phyloP scores from a whole-genome alignment of 2,329 filamentous ascomycete genomes.

The Cytospora mali region DNA sequence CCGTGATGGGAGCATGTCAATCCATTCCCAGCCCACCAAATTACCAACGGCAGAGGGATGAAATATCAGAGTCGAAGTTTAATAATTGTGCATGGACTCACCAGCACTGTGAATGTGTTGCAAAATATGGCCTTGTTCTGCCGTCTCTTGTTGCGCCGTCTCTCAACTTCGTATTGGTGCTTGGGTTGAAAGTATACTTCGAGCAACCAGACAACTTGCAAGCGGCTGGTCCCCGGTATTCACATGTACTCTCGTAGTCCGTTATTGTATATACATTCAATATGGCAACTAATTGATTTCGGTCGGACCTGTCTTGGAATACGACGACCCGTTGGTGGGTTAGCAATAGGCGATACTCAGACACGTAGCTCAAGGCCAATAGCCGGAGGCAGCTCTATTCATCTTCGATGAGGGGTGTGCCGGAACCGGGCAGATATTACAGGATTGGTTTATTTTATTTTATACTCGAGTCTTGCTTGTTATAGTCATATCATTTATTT shows the following conservation, averaged over 20 bases:
- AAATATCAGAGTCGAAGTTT: neutral
- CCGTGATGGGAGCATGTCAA: neutral
- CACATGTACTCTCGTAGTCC: neutral
- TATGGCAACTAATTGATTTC: neutral
- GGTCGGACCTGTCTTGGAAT: neutral
- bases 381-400: no score
- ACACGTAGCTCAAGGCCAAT: no score
- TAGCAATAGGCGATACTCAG: neutral
- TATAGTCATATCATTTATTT: neutral
- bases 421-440: neutral
- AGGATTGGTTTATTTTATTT: neutral
- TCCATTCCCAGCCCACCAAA: neutral
- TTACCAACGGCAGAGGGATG: neutral
- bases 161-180: neutral
- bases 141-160: neutral
- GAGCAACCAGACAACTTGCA: neutral
- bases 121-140: neutral
- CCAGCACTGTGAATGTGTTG: neutral
- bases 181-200: neutral
- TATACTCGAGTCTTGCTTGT: conserved; percentile 2
- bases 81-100: neutral
- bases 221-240: neutral
- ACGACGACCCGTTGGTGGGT: neutral
- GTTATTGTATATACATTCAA: neutral
- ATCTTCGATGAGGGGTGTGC: neutral